A percentile compares a stretch with the other conserved stretches of the same genome.
Conservation (phyloP, 164 flowering plant species). For the Magnolia sinica region DNA sequence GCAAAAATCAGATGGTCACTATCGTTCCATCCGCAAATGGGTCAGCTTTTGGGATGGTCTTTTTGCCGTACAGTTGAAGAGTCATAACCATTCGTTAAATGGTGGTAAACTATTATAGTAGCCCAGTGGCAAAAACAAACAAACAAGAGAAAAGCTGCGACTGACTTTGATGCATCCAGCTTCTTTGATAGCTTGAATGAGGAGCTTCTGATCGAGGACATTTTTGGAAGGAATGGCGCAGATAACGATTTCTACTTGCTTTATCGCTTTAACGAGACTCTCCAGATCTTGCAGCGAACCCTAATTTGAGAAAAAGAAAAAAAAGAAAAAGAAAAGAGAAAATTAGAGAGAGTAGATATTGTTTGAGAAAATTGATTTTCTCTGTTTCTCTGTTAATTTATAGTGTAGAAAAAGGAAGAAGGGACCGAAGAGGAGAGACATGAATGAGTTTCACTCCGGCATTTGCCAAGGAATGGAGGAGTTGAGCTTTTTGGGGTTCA, state of each 20-base stretch:
- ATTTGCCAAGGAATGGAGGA: constrained; percentile 1
- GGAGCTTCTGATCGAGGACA: constrained; percentile 55
- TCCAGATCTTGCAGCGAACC: constrained; percentile 64
- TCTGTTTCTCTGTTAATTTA: neutral
- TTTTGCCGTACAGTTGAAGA: too few species aligned
- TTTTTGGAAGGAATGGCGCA: constrained; percentile 57
- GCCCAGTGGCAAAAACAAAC: neutral
- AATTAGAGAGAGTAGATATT: neutral
- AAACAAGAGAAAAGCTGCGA: neutral
- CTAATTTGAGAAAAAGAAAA: constrained; percentile 19
- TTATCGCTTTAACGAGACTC: constrained; percentile 50
- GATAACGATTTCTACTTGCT: constrained; percentile 76
- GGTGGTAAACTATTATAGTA: too few species aligned
- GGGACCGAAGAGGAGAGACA: neutral
- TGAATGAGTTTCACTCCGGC: constrained; percentile 8
- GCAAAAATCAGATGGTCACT: too few species aligned
- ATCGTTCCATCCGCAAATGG: too few species aligned
- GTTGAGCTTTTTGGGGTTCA: neutral
- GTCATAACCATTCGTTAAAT: too few species aligned
- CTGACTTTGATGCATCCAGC: constrained; percentile 65
- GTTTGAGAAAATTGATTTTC: neutral
- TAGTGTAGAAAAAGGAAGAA: neutral
- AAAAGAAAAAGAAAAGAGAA: neutral
- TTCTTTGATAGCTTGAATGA: constrained; percentile 52
- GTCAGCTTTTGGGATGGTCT: too few species aligned